Evolutionary conservation across 2,329 filamentous ascomycete species (phyloP), one percentile per base, ranked within the genome.

Genomic region (Microsporum canis): DNA sequence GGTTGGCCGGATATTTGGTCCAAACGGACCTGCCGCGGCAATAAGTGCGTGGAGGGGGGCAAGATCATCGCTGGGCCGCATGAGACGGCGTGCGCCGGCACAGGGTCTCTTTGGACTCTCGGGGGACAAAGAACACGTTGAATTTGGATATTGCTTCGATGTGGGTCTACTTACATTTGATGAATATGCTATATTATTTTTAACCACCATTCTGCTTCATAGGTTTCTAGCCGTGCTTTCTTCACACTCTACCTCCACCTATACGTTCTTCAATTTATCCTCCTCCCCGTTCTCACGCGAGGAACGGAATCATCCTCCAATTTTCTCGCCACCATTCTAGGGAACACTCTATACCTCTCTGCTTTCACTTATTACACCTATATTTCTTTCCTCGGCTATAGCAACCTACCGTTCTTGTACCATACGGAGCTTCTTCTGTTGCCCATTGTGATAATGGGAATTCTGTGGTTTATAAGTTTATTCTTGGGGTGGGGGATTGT

Each of bases 111-210:
- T 87, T 67, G 76, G 79, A 3, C 80, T 82, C 60, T 78, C 80
- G 0, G 76, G 75, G 7, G 75, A 77, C 64, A 80, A 79, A 34
- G 84, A 86, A 60, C 81, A 81, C 63, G 71, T 88, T 63, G 85
- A 87, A 68, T 88, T 87, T 73, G 85, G 85, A 59, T 88, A 88
- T 70, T 87, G 85, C 71, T 87, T 87, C 73, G 85, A 88, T 74
- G 85, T 84, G 53, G 36, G 59, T 29, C 49, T 14, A 29, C 55
- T 29, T 14, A 33, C 43, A 34, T 49, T 5, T 33, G n/a, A n/a
- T 12, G 51, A 58, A 29, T 53, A 8, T 58, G 2, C 33, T 14
- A 2, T 29, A 39, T 3, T 3, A 12, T 14, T 53, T 36, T 38
- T 58, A 59, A 7, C 56, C 17, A 27, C 14, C 23, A 17, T 14